Base-by-base conservation (phyloP, 2,329 filamentous ascomycete genomes). In the Colletotrichum graminicola region DNA sequence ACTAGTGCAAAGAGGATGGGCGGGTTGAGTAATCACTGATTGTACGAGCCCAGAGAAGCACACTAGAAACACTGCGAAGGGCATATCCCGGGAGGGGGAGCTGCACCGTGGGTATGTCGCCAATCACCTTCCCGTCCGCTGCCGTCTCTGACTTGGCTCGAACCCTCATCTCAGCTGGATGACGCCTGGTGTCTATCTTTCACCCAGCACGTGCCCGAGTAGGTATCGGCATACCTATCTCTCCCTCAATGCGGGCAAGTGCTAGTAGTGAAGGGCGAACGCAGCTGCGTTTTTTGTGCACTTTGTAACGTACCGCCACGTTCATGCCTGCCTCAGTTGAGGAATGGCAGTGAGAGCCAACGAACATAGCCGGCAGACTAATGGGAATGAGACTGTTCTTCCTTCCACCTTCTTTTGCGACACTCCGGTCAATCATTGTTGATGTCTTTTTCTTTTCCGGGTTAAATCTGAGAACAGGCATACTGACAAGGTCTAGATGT, bases 71-170 rank as follows among this genome's bases (percentile, higher is more conserved):
- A 34, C 29, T 36, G 32, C 52, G 32, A 55, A 55, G 52, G 52
- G 29, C 29, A 18, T 29, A 36, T 36, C 32, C 21, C 32, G 14
- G 29, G 32, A 12, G n/a, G 43, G 60, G 39, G 39, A 51, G 32
- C 21, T 52, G 32, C 34, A 45, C 60, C 34, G 60, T 62, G n/a
- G n/a, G 60, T 47, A 21, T 34, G 34, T 21, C 60, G 32, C 32
- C 60, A 52, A 32, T 45, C 60, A 62, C 36, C 34, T 52, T 62
- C 47, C 47, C 60, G 47, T 16, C 45, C 60, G 60, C 47, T 34
- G 47, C 60, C 60, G n/a, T 41, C 32, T 62, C 43, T 51, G 26
- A 62, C 39, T 62, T 62, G 59, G 59, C 43, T 32, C 43, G 16
- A 6, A 34, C 5, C 29, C n/a, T 16, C 11, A 49, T 21, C n/a